These are phyloP conservation scores for Rutidosis leptorrhynchoides DNA, from an alignment of 129 eudicot species.

Conservation along the genomic window DNA sequence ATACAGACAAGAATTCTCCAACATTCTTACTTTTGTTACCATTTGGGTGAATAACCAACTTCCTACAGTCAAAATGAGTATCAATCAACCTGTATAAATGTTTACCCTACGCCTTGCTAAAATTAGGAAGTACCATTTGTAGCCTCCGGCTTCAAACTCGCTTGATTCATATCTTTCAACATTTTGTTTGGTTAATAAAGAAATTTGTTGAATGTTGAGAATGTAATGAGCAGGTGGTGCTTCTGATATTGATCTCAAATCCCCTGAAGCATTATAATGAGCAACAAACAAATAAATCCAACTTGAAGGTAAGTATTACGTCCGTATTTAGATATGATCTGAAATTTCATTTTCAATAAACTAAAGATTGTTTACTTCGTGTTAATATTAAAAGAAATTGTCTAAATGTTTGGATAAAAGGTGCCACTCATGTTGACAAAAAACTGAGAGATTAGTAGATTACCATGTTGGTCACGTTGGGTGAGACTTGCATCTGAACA, in stretches of 20 bases:
- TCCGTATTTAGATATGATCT: not conserved
- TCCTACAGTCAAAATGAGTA: conserved; percentile 41
- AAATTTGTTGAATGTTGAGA: conserved; percentile 43
- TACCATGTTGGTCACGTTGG: conserved; percentile 30
- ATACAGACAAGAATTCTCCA: conserved; percentile 45
- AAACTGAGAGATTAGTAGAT: conserved; percentile 8
- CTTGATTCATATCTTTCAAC: conserved; percentile 42
- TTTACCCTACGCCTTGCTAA: not conserved
- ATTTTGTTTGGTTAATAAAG: conserved; percentile 34
- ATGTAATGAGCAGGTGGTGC: conserved; percentile 55
- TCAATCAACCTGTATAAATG: not conserved
- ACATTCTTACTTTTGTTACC: conserved; percentile 53
- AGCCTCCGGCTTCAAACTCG: conserved; percentile 64
- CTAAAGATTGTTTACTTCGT: not conserved
- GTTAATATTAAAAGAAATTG: not conserved
- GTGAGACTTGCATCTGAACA: conserved; percentile 5
- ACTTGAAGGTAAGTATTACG: not conserved
- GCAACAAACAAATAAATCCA: not conserved
- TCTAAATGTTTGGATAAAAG: not conserved
- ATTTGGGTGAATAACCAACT: conserved; percentile 49
- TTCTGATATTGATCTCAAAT: conserved; percentile 40
- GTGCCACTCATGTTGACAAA: not conserved
- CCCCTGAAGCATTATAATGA: conserved; percentile 32
- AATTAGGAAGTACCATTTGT: conserved; percentile 48
- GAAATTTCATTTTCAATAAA: not conserved